Conservation (phyloP, 148 eudicot genomes). For the Diospyros lotus region DNA sequence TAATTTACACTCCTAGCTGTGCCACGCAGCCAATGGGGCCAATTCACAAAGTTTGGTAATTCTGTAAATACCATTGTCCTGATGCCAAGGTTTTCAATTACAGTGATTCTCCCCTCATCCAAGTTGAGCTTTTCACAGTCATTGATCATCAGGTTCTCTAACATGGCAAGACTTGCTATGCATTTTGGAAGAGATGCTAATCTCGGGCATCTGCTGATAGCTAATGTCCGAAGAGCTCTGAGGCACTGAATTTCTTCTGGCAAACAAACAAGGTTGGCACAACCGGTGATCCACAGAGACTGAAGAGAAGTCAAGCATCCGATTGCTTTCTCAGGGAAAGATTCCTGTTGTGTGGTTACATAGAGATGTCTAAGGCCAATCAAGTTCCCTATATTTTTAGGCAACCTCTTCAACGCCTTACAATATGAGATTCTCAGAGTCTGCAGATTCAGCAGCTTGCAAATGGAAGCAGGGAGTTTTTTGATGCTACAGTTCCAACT, state of each 20-base stretch:
- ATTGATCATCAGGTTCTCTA: not conserved
- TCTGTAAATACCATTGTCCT: not conserved
- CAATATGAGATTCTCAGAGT: not conserved
- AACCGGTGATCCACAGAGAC: not conserved
- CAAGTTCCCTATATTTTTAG: not conserved
- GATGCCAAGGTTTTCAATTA: not conserved
- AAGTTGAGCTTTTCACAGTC: not conserved
- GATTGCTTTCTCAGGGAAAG: not conserved
- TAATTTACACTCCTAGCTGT: not conserved
- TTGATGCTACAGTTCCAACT: not conserved
- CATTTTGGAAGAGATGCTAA: not conserved
- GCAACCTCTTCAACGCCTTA: not conserved
- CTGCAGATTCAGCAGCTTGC: not conserved
- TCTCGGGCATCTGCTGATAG: not conserved
- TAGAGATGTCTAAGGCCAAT: conserved; percentile 4
- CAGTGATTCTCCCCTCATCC: not conserved
- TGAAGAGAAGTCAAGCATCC: conserved; percentile 1
- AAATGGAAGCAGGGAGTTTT: not conserved
- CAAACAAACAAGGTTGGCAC: not conserved
- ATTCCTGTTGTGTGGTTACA: not conserved
- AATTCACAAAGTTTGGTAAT: not conserved
- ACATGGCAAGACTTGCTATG: not conserved
- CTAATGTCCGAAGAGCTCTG: not conserved
- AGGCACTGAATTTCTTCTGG: not conserved
- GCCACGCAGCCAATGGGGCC: not conserved